Percentiles rank a stretch among this genome's conserved stretches.
Evolutionary conservation across 2,329 filamentous ascomycete species (phyloP).

Genomic region (Diaporthe caulivora): DNA sequence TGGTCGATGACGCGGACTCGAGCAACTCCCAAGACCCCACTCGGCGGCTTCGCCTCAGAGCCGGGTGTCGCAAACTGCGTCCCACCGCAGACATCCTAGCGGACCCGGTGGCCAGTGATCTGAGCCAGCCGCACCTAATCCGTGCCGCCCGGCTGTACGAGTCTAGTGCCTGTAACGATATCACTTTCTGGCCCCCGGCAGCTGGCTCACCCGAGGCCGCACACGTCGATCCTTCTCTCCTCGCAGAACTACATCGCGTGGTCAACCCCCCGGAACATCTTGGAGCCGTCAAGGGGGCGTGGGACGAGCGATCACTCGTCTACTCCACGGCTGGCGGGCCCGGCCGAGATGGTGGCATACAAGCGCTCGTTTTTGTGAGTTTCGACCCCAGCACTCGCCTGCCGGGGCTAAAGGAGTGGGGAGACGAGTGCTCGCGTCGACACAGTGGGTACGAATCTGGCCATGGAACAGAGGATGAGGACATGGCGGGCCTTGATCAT

Average conservation of each 20-base stretch:
- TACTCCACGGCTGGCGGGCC: conserved; percentile 53
- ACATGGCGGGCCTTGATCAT: background rate
- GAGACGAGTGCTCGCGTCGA: conserved; percentile 35
- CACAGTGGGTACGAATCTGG: background rate
- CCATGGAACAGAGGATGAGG: background rate
- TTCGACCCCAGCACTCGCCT: conserved; percentile 57
- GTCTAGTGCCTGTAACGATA: conserved; percentile 36
- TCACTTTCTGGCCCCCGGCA: conserved; percentile 54
- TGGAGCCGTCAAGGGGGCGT: conserved; percentile 55
- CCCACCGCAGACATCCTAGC: conserved; percentile 43
- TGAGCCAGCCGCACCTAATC: conserved; percentile 28
- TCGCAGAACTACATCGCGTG: no score
- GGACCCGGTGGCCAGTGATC: background rate
- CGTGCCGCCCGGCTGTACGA: conserved; percentile 45
- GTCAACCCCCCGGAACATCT: no score
- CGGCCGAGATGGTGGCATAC: no score
- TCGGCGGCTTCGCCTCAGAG: conserved; percentile 61
- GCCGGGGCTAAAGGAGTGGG: conserved; percentile 44
- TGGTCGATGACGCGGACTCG: conserved; percentile 58
- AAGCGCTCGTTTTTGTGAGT: conserved; percentile 56
- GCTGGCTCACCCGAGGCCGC: no score
- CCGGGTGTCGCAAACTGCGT: conserved; percentile 56
- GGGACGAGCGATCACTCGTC: conserved; percentile 62
- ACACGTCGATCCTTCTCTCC: no score
- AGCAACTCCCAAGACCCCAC: background rate